Evolutionary conservation across 495 filamentous ascomycete species (phyloP), one percentile per base, ranked within the genome.

Genomic region (Trichoderma reesei): DNA sequence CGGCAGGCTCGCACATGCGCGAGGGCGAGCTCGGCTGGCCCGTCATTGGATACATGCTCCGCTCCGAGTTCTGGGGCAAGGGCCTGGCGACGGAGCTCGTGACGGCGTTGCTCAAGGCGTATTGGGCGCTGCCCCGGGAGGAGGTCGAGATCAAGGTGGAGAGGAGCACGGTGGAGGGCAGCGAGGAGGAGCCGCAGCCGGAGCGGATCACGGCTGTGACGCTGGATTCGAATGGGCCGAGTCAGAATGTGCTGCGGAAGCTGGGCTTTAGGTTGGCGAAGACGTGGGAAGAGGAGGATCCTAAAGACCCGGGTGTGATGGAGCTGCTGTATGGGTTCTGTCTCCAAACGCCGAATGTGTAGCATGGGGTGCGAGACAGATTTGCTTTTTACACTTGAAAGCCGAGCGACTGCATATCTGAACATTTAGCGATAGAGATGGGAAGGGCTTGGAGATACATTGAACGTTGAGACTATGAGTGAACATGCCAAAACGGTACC

Each of bases 1-100:
- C 71, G n/a, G 77, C 77, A 20, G 76, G 77, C 8, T 65, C 65
- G 14, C 72, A 76, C 54, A 65, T 61, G 9, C 39, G 37, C n/a
- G 8, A 34, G 18, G 63, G 48, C 34, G 41, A 26, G 20, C 64
- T 74, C 9, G 76, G 77, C 10, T 80, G 78, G 78, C 80, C 79
- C 2, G 79, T 79, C 68, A 61, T 80, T 13, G 80, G 80, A 16
- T 83, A 81, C 64, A 79, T 81, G 69, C 65, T 83, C 34, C 68
- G 66, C 39, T 70, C 64, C 44, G 76, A 80, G 64, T 46, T 38
- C 38, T 83, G 80, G 79, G 79, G 79, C 0, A 71, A 67, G 63
- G 80, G 80, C 38, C 67, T 76, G 31, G 80, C 68, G 18, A 78
- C 76, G 0, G 80, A 83, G 67, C 80, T 81, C 64, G 14, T 82